phyloP scores from a whole-genome alignment of 2,329 filamentous ascomycete species.

The Ophiocordyceps robertsii region DNA sequence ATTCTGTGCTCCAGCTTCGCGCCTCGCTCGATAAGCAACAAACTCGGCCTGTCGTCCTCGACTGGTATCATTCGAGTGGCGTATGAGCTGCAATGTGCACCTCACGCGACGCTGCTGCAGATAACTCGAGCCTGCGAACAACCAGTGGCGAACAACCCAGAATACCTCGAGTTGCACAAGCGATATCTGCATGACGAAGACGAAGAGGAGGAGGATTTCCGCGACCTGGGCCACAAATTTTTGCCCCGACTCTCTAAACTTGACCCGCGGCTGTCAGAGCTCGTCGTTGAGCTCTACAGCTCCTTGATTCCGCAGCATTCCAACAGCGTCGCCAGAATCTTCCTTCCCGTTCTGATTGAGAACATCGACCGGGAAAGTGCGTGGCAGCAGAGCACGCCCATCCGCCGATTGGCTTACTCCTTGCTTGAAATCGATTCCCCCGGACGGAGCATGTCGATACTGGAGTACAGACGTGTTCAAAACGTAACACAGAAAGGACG shows the following conservation, averaged over 20 bases:
- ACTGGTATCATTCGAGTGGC: slow-evolving; percentile 18
- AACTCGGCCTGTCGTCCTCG: slow-evolving; percentile 23
- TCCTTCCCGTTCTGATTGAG: slow-evolving; percentile 51
- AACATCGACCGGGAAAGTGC: slow-evolving; percentile 39
- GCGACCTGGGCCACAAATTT: not conserved
- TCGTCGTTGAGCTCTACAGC: slow-evolving; percentile 17
- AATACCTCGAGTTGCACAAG: slow-evolving; percentile 16
- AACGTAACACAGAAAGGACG: slow-evolving; percentile 14
- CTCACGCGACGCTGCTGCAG: slow-evolving; percentile 15
- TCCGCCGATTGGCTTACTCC: slow-evolving; percentile 42
- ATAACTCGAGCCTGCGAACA: slow-evolving; percentile 14
- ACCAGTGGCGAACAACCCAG: slow-evolving; percentile 7
- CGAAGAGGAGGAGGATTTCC: slow-evolving; percentile 1
- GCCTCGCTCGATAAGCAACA: slow-evolving; percentile 23
- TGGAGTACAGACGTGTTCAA: slow-evolving; percentile 24
- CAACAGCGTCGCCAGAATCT: slow-evolving; percentile 30
- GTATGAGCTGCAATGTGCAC: slow-evolving; percentile 18
- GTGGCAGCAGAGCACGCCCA: slow-evolving; percentile 37
- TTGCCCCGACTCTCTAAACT: slow-evolving; percentile 9
- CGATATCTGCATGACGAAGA: slow-evolving; percentile 15
- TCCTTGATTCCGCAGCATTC: not conserved
- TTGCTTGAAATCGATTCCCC: slow-evolving; percentile 18
- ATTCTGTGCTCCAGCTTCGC: slow-evolving; percentile 15
- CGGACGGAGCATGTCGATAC: slow-evolving; percentile 8
- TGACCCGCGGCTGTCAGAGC: slow-evolving; percentile 26